Evolutionary conservation across 2,329 filamentous ascomycete genomes (phyloP), one percentile per base, ranked within the genome.

Genomic region (Aspergillus tanneri): DNA sequence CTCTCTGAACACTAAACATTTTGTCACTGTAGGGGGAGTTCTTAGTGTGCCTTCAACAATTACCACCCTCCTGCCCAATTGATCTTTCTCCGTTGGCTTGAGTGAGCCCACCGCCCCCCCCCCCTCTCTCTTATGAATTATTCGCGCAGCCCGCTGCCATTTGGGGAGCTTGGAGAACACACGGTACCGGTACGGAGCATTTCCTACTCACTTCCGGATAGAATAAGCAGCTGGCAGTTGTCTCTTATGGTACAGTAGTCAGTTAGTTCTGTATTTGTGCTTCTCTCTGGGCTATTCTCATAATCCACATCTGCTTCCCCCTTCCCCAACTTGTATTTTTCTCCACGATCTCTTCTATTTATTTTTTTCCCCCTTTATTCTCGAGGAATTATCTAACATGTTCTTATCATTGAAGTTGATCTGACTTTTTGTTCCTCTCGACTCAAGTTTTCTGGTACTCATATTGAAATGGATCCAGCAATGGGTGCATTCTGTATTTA

Each of bases 21-120:
- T 37, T 46, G 42, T n/a, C n/a, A 30, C 41, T 46, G 43, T 42
- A 34, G 43, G 42, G 42, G 42, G 36, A 34, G 32, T 45, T 38
- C 30, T 28, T 28, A 34, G 30, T 19, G 30, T 24, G 22, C 35
- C 35, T 23, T 12, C 35, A 23, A 22, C 7, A 9, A 22, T 12
- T 38, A 38, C 35, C 30, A 34, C 30, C 30, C 30, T 34, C 14
- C 30, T 9, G 30, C 30, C 30, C 30, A 34, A 18, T 34, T 18
- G 30, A 34, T 18, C 35, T 23, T 36, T 25, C 32, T 3, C 23
- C 23, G 19, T 37, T 35, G 19, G 32, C 36, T 22, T 25, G 18
- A 21, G 35, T 36, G 14, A 45, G 24, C 34, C 43, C 34, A 45
- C 43, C 43, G 23, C 14, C 30, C 43, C 43, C 43, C 43, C n/a